A percentile compares a stretch with the other conserved stretches of the same genome.
Evolutionary conservation across 495 filamentous ascomycete genomes (phyloP).

Genomic region (Aspergillus panamensis): DNA sequence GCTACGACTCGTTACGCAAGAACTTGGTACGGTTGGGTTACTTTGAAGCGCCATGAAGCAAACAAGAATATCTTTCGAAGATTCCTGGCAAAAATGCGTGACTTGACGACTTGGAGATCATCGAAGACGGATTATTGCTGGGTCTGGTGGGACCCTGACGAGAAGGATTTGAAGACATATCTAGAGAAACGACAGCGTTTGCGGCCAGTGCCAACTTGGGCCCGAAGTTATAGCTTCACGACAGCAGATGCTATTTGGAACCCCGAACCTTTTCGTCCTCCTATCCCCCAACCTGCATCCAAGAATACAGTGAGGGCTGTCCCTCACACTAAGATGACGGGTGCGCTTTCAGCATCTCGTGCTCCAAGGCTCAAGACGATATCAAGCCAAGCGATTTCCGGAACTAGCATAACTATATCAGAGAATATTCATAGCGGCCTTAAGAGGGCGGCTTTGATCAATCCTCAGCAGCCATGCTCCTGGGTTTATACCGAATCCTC

Average conservation of each 20-base stretch:
- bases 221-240: constrained; percentile 27
- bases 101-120: constrained; percentile 37
- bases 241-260: constrained; percentile 32
- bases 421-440: too few species aligned
- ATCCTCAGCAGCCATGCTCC: too few species aligned
- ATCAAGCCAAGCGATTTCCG: background rate
- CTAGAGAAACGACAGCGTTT: constrained; percentile 12
- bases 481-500: too few species aligned
- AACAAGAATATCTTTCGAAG: constrained; percentile 27
- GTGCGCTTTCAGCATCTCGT: constrained; percentile 7
- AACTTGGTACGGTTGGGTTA: constrained; percentile 49
- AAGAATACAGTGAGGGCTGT: background rate
- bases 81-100: constrained; percentile 18
- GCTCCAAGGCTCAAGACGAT: background rate
- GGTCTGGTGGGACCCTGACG: constrained; percentile 44
- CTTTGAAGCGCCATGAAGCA: constrained; percentile 30
- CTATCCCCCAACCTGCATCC: background rate
- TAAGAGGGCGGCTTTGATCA: too few species aligned
- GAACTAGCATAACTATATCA: background rate
- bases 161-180: constrained; percentile 23
- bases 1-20: constrained; percentile 35
- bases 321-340: constrained; percentile 5
- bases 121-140: constrained; percentile 34
- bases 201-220: constrained; percentile 26
- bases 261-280: constrained; percentile 6